Percentiles rank a stretch among this genome's conserved stretches.
Evolutionary conservation across 2,329 filamentous ascomycete genomes (phyloP).

Genomic region (Elsinoe perseae): DNA sequence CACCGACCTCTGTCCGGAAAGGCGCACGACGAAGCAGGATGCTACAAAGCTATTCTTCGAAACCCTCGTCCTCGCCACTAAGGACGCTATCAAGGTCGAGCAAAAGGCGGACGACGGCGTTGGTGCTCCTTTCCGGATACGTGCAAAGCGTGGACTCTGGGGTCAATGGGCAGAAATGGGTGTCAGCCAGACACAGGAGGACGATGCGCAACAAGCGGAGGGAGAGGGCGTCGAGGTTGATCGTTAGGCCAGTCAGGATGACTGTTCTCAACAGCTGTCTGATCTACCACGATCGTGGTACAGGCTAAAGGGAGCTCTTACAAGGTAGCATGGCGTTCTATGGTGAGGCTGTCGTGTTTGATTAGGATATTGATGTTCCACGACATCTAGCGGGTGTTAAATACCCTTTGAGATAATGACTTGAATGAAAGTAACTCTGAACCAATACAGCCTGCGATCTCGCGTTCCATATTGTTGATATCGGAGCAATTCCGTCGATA

Average conservation of each 20-base stretch:
- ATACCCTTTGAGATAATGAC: not conserved
- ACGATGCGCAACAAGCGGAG: conserved; percentile 1
- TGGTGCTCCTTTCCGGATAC: conserved; percentile 71
- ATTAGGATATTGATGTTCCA: not conserved
- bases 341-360: conserved; percentile 3
- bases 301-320: not conserved
- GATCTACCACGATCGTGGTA: not conserved
- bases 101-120: conserved; percentile 59
- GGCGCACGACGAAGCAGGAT: conserved; percentile 72
- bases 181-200: conserved; percentile 25
- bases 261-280: not conserved
- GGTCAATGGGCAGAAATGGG: conserved; percentile 82
- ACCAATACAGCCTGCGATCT: not conserved
- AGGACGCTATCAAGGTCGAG: conserved; percentile 96
- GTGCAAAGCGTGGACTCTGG: conserved; percentile 93
- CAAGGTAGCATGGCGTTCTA: conserved; percentile 5
- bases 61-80: conserved; percentile 87
- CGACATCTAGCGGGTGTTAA: not conserved
- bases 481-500: not conserved
- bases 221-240: conserved; percentile 11
- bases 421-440: not conserved
- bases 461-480: not conserved
- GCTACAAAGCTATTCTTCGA: conserved; percentile 99
- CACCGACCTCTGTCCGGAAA: conserved; percentile 81
- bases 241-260: not conserved